Base-by-base conservation (phyloP, 2,329 filamentous ascomycete genomes). In the Paracoccidioides lutzii region DNA sequence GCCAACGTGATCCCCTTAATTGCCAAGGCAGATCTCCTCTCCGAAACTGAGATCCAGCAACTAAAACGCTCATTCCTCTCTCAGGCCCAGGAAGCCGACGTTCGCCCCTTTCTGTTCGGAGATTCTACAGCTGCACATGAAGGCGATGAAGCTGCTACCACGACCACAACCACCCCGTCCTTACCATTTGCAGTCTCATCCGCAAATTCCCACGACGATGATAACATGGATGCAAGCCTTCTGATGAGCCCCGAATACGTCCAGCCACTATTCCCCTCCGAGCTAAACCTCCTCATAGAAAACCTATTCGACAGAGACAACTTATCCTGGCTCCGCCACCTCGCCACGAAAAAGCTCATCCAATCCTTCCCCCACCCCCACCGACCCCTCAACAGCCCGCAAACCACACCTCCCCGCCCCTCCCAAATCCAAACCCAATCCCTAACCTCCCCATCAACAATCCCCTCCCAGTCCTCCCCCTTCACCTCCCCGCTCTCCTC, bases 171-270 rank as follows among this genome's bases (percentile, higher is more conserved):
- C 33, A 57, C 58, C 28, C 55, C 64, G 8, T 61, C 61, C n/a
- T 63, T 69, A 1, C 81, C 84, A 2, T 94, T 88, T 65, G 82
- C 88, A 0, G 78, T 95, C 22, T 96, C 91, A 1, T 93, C 87
- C 22, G 80, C 81, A 10, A 76, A 81, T 30, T 81, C 79, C 1
- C 80, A 81, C 28, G 89, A 96, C 63, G 74, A 82, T 58, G 88
- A 95, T 42, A 82, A 79, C 45, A 94, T 97, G 84, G 91, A 97
- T 67, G 91, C 90, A 15, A 95, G 89, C 64, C 76, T 95, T 0
- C 78, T 97, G 15, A 97, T 97, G 91, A 90, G 84, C 55, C 85
- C 90, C 0, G 87, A 93, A 64, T 97, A 96, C 66, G 76, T 93
- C 12, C 85, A 88, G 59, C 91, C 91, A 0, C 76, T 96, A 4